Conservation (phyloP, 345 rosid genomes). For the Hibiscus tridactylites region DNA sequence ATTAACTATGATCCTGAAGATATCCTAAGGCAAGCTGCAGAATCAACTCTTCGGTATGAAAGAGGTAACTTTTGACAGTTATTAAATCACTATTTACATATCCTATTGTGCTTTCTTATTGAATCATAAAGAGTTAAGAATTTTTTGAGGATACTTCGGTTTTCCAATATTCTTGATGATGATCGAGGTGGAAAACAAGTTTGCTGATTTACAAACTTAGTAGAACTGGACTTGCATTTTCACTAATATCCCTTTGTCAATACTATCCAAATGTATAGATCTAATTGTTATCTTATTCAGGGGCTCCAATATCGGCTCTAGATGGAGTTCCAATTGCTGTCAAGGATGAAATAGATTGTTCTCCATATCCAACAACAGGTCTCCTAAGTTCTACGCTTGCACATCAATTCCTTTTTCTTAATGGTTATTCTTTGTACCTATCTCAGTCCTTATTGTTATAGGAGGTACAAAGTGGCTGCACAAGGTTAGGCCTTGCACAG, state of each 20-base stretch:
- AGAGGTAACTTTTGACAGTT: slow-evolving; percentile 28
- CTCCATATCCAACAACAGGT: slow-evolving; percentile 72
- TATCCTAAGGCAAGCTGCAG: slow-evolving; percentile 51
- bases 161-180: neutral
- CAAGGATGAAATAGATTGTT: slow-evolving; percentile 74
- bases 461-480: slow-evolving; percentile 80
- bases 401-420: neutral
- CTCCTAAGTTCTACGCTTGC: neutral
- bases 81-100: neutral
- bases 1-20: slow-evolving; percentile 37
- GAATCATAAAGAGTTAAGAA: neutral
- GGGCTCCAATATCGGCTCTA: slow-evolving; percentile 50
- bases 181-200: neutral
- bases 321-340: slow-evolving; percentile 72
- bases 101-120: neutral
- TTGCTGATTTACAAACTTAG: neutral
- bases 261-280: neutral
- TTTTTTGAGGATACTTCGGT: neutral
- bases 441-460: slow-evolving; percentile 9
- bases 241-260: neutral
- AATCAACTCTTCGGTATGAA: slow-evolving; percentile 48
- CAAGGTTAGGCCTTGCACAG: slow-evolving; percentile 39
- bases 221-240: neutral
- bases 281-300: slow-evolving; percentile 20
- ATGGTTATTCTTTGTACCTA: neutral